Evolutionary conservation across 495 filamentous ascomycete genomes (phyloP).

Genomic region (Letharia columbiana): DNA sequence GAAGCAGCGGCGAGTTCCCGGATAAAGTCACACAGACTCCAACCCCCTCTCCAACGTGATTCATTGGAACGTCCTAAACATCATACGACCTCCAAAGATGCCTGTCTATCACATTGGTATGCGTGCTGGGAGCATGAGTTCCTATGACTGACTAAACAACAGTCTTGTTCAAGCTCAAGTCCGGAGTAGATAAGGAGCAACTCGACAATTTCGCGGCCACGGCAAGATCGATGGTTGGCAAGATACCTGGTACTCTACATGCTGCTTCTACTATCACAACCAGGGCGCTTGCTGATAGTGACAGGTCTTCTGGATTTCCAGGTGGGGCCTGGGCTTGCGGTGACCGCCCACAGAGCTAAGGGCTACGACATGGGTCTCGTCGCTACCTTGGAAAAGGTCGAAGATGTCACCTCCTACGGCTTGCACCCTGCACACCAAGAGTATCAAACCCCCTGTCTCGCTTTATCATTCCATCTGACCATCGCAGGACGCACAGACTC

Average conservation of each 20-base stretch:
- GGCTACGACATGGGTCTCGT: not conserved
- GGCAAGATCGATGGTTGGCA: not conserved
- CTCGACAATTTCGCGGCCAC: not conserved
- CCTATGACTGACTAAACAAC: not conserved
- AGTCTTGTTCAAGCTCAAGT: not conserved
- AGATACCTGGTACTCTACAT: not conserved
- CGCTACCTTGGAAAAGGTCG: not conserved
- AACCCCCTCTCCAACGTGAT: not conserved
- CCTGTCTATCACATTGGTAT: not conserved
- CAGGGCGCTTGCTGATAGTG: not conserved
- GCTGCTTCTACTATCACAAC: not conserved
- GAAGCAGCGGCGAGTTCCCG: no score
- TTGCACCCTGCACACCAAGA: not conserved
- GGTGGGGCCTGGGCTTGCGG: not conserved
- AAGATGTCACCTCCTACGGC: not conserved
- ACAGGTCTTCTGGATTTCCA: not conserved
- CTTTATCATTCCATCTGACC: not conserved
- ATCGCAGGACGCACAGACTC: not conserved
- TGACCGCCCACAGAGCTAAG: not conserved
- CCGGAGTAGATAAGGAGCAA: not conserved
- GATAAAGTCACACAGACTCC: not conserved
- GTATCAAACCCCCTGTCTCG: not conserved
- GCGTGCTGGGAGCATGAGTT: not conserved
- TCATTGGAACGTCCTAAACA: not conserved
- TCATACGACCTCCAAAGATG: not conserved